A percentile compares a stretch with the other conserved stretches of the same genome.
phyloP scores from a whole-genome alignment of 208 protist genomes.

The Porcisia hertigi region DNA sequence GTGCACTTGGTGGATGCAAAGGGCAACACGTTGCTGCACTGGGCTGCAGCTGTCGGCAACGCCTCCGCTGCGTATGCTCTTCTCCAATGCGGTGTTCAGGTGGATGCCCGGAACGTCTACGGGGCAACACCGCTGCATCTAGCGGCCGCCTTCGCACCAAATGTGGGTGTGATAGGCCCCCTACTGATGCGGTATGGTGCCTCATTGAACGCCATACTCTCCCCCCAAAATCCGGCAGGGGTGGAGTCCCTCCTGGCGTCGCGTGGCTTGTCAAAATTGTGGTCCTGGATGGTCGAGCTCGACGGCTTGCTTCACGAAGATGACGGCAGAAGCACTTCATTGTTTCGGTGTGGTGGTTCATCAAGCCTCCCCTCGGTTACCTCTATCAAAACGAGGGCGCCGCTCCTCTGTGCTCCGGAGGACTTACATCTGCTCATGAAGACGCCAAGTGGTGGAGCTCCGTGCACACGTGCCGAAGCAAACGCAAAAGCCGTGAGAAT shows the following conservation, averaged over 20 bases:
- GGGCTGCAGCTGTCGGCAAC: conserved; percentile 57
- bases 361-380: conserved; percentile 2
- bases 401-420: conserved; percentile 13
- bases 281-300: conserved; percentile 12
- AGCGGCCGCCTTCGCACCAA: conserved; percentile 48
- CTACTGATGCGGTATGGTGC: conserved; percentile 57
- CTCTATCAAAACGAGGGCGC: not conserved
- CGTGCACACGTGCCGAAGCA: not conserved
- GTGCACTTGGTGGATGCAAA: conserved; percentile 42
- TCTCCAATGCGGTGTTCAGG: conserved; percentile 35
- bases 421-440: not conserved
- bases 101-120: conserved; percentile 43
- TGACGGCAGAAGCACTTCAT: not conserved
- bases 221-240: not conserved
- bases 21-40: conserved; percentile 76
- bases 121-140: conserved; percentile 62
- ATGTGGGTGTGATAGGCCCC: conserved; percentile 37
- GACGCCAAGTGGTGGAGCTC: not conserved
- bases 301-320: not conserved
- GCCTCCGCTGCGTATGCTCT: conserved; percentile 34
- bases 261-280: conserved; percentile 22
- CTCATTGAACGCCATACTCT: conserved; percentile 12
- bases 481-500: not conserved
- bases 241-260: conserved; percentile 37
- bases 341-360: not conserved